Evolutionary conservation across 768 basidiomycete species (phyloP).

Genomic region (Porpolomopsis calyptriformis): DNA sequence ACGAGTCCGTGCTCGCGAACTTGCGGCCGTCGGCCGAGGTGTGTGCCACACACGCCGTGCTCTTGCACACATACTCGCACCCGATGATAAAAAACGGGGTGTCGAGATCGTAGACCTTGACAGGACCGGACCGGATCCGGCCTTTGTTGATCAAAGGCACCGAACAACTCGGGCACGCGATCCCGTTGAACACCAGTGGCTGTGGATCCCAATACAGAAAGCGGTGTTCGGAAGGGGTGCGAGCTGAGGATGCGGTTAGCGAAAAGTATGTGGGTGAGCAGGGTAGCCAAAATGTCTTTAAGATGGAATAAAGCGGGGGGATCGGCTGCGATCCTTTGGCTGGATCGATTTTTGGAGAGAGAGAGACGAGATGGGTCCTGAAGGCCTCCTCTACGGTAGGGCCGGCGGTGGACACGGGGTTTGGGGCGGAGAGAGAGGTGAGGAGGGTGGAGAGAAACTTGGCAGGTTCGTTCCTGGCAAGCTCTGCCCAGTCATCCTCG

Average conservation of each 20-base stretch:
- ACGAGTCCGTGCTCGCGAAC: constrained; percentile 63
- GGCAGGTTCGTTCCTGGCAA: constrained; percentile 45
- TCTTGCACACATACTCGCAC: constrained; percentile 68
- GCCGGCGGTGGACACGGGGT: constrained; percentile 49
- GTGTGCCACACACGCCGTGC: constrained; percentile 33
- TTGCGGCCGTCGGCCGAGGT: constrained; percentile 44
- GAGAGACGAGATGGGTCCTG: constrained; percentile 61
- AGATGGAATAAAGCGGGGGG: constrained; percentile 62
- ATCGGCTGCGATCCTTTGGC: constrained; percentile 37
- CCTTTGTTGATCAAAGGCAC: constrained; percentile 54
- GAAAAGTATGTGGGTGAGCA: constrained; percentile 69
- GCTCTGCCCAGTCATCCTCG: constrained; percentile 59
- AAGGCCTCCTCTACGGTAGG: constrained; percentile 68
- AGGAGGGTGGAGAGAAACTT: constrained; percentile 49
- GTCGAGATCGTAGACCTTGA: constrained; percentile 72
- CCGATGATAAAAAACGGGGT: constrained; percentile 77
- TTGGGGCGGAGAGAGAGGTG: constrained; percentile 47
- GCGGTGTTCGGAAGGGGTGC: constrained; percentile 61
- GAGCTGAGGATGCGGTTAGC: constrained; percentile 59
- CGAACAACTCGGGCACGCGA: constrained; percentile 59
- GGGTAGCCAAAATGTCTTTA: constrained; percentile 80
- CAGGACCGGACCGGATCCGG: constrained; percentile 60
- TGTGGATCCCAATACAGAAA: constrained; percentile 87
- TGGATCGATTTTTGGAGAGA: constrained; percentile 39
- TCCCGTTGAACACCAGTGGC: constrained; percentile 74